Evolutionary conservation across 2,329 filamentous ascomycete genomes (phyloP), one percentile per base, ranked within the genome.

Genomic region (Ophiostoma piceae): DNA sequence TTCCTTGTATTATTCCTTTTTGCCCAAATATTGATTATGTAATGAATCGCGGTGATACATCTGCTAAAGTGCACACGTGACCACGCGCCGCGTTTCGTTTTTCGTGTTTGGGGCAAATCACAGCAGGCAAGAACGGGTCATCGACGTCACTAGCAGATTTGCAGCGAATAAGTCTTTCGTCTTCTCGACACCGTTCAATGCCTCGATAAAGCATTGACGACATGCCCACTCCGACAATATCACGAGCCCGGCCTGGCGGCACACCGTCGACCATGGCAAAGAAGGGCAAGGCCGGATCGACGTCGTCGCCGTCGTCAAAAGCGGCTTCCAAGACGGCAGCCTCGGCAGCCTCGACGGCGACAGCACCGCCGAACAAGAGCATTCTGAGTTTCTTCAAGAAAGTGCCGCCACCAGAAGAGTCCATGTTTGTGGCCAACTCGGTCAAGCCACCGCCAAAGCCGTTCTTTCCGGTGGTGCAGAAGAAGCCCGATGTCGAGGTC

Each of bases 321-420:
- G 2, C 51, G 12, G 39, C 39, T 19, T 26, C 54, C 14, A 69
- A 67, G 26, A 12, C 71, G 14, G 76, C 74, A 66, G 67, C 71
- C 57, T 32, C 66, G 6, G 26, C 69, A 26, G 41, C 43, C 29
- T 41, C 39, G 66, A 66, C 32, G 51, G 9, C 51, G 22, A 32
- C 57, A 32, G 57, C 37, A 16, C 70, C 68, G 19, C 65, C 64
- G 14, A 92, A 91, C 74, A 82, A 83, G 7, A 92, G 88, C 73
- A 92, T 92, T 41, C 79, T 92, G 16, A 92, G 79, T 73, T 93
- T 92, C 77, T 93, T 93, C 76, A 88, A 90, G 75, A 92, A 92
- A 76, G 82, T 86, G 0, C 84, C 87, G 54, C 84, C 85, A 68
- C 80, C 84, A 70, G 83, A 89, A 72, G 81, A 88, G 70, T 81